Percentiles rank a stretch among this genome's conserved stretches.
phyloP scores from a whole-genome alignment of 768 basidiomycete genomes.

The Panellus pusillus region DNA sequence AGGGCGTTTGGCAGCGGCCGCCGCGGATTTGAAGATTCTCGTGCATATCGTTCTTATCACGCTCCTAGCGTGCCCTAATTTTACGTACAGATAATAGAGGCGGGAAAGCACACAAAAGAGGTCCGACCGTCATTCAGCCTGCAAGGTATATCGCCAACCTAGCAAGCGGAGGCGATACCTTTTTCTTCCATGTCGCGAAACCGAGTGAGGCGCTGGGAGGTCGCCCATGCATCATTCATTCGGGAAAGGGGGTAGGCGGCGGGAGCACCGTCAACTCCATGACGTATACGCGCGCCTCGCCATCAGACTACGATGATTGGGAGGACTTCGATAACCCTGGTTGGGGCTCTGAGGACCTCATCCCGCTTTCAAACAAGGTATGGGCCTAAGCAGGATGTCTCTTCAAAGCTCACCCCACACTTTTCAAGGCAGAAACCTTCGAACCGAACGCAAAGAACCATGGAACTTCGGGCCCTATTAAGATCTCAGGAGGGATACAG shows the following conservation, averaged over 20 bases:
- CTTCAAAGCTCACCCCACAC: not conserved
- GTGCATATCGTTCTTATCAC: conserved; percentile 25
- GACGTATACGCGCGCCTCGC: conserved; percentile 19
- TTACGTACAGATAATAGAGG: conserved; percentile 48
- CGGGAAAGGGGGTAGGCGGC: conserved; percentile 42
- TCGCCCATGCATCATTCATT: conserved; percentile 29
- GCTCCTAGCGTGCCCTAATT: not conserved
- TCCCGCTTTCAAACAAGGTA: conserved; percentile 63
- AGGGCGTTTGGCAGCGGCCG: conserved; percentile 52
- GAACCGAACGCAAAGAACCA: conserved; percentile 37
- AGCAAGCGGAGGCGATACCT: conserved; percentile 35
- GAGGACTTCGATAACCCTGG: conserved; percentile 22
- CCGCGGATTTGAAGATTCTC: conserved; percentile 56
- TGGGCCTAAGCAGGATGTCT: not conserved
- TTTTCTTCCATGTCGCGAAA: conserved; percentile 39
- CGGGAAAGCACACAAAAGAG: conserved; percentile 52
- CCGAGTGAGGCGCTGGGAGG: conserved; percentile 28
- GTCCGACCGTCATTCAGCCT: conserved; percentile 50
- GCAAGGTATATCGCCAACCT: conserved; percentile 49
- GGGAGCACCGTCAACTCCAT: conserved; percentile 44
- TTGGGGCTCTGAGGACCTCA: conserved; percentile 39
- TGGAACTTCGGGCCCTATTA: conserved; percentile 51
- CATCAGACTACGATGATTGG: conserved; percentile 30
- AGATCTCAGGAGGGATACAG: conserved; percentile 42
- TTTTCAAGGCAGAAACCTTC: conserved; percentile 42